Evolutionary conservation across 768 basidiomycete species (phyloP).

Genomic region (Termitomyces sp.): DNA sequence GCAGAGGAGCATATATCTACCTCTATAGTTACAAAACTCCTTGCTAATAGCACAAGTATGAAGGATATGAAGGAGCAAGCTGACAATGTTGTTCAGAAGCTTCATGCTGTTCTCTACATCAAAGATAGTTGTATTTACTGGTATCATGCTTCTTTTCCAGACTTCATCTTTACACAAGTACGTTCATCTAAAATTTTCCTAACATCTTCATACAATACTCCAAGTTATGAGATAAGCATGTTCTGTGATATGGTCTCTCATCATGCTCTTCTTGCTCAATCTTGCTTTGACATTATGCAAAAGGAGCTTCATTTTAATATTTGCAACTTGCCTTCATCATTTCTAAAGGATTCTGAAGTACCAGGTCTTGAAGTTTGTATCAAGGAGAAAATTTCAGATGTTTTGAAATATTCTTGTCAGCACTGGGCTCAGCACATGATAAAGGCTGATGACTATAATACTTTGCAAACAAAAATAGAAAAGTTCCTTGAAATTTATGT

Average conservation of each 20-base stretch:
- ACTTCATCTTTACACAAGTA: conserved; percentile 20
- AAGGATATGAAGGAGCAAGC: conserved; percentile 2
- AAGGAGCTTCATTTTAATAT: neutral
- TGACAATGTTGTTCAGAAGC: conserved; percentile 9
- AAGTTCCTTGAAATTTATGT: conserved; percentile 18
- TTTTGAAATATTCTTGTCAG: neutral
- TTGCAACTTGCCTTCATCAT: neutral
- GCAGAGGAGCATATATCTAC: conserved; percentile 9
- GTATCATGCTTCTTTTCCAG: conserved; percentile 21
- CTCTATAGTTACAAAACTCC: conserved; percentile 14
- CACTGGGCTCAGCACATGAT: neutral
- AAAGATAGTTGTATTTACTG: conserved; percentile 6
- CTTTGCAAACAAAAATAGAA: neutral
- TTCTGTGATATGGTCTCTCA: neutral
- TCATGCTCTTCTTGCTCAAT: neutral
- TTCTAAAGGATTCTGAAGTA: neutral
- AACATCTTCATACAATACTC: neutral
- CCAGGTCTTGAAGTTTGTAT: neutral
- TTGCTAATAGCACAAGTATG: neutral
- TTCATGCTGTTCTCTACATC: conserved; percentile 23
- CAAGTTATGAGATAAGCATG: neutral
- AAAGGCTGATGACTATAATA: neutral
- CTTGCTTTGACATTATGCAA: neutral
- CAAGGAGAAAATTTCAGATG: neutral
- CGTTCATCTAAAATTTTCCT: neutral